Evolutionary conservation across 2,329 filamentous ascomycete genomes (phyloP), one percentile per base, ranked within the genome.

Genomic region (Diaporthe capsici): DNA sequence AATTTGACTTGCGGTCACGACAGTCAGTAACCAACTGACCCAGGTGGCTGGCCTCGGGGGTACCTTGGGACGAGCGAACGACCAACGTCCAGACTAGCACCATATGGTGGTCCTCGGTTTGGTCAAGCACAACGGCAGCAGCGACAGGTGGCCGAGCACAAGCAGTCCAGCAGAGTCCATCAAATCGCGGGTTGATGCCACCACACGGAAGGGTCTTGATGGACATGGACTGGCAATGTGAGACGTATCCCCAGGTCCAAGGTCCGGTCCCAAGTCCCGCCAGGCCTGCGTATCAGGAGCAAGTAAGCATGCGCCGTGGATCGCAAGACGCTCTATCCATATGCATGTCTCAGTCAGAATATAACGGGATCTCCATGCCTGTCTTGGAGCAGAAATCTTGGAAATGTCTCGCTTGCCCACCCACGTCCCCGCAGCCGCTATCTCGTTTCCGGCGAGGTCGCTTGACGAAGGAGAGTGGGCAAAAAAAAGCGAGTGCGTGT

Each of bases 291-390:
- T 68, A 68, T 31, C 63, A 37, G 44, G 44, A 68, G 63, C 63
- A 68, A 53, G 28, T 68, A 68, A 63, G 57, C 44, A 44, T 72
- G 34, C 34, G 58, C 28, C 20, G 42, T 72, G 71, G 60, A 39
- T 72, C 60, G 58, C 28, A 63, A 72, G 44, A 44, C 53, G 71
- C 57, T 65, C 71, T 73, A 65, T 57, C 57, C 72, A 61, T 42
- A 76, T 74, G 75, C 73, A 74, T 60, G 75, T 74, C 75, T 74
- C 60, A 68, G 75, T 65, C 72, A 76, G 31, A 61, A 65, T 15
- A 63, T 72, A 65, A 63, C 58, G 70, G 68, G 68, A 53, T 53
- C 71, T 63, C 73, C 71, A 76, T 76, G 71, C 75, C 63, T 75
- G 73, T 72, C 67, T 75, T 68, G 47, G 63, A 68, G 25, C 67